Base-by-base conservation (phyloP, 23 red algal genomes). In the Gracilaria domingensis region DNA sequence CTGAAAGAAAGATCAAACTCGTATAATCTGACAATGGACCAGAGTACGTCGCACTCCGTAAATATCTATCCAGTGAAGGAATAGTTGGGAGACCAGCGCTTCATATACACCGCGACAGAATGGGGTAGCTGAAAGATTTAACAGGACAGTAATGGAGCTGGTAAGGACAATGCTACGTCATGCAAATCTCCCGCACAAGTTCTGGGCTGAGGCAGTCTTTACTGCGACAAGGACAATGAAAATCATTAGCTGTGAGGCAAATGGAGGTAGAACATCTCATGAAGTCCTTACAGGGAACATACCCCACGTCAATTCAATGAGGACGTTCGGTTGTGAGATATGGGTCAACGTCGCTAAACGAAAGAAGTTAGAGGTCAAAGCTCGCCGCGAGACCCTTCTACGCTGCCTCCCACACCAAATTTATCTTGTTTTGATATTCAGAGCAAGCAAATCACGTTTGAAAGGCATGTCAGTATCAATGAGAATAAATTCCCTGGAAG, bases 241-340 rank as follows among this genome's bases (percentile, higher is more conserved):
- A n/a, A 12, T 34, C 5, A 51, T 35, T 12, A 33, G 45, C 11
- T 8, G 23, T 20, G 24, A 35, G 6, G 75, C 38, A 29, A 53
- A 11, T 16, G 4, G 5, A 7, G 53, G 53, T 30, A 53, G 32
- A 29, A 80, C 70, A 26, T 39, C 85, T 58, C 0, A 59, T 34
- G 85, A 88, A 49, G 21, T 79, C 9, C 0, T 61, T n/a, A 1
- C 8, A 5, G 65, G 34, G 51, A 20, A 25, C 21, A 17, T 24
- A 28, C 80, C 55, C 32, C 13, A 65, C 48, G 53, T 84, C 0
- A 14, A 0, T 36, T 33, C 29, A 29, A 53, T 84, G 18, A 62
- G 80, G n/a, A 84, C 51, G 20, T 84, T 84, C 39, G 80, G 80
- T 21, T 84, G 49, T 35, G 1, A 84, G 34, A 26, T 65, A 34